These are phyloP conservation scores for Pyrus bretschneideri DNA, from an alignment of 306 rosid genomes.

Conservation along the genomic window DNA sequence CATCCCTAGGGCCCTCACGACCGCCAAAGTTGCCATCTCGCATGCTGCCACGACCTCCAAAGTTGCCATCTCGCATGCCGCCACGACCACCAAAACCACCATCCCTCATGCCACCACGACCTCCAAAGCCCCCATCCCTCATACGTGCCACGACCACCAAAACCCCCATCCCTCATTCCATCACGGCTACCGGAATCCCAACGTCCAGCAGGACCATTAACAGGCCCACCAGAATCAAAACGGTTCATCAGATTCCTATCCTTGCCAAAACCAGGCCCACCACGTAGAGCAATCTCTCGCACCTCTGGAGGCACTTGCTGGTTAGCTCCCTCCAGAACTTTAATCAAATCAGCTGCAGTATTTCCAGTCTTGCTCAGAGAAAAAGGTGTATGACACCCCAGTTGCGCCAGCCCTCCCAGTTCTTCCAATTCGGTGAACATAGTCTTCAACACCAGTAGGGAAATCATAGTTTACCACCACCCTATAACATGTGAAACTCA, in stretches of 20 bases:
- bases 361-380: slow-evolving; percentile 97
- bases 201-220: slow-evolving; percentile 35
- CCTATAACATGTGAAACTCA: slow-evolving; percentile 33
- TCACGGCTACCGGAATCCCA: slow-evolving; percentile 48
- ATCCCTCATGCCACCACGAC: slow-evolving; percentile 52
- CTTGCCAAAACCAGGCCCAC: slow-evolving; percentile 71
- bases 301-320: slow-evolving; percentile 88
- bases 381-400: slow-evolving; percentile 82
- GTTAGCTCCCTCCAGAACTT: slow-evolving; percentile 97
- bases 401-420: slow-evolving; percentile 99
- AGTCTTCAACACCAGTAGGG: slow-evolving; percentile 92
- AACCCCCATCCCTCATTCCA: slow-evolving; percentile 54
- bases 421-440: slow-evolving; percentile 95
- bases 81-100: slow-evolving; percentile 58
- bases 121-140: slow-evolving; percentile 42
- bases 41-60: slow-evolving; percentile 56
- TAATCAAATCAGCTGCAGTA: slow-evolving; percentile 82
- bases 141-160: slow-evolving; percentile 41
- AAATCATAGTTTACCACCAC: slow-evolving; percentile 97
- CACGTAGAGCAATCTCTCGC: slow-evolving; percentile 74
- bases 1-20: slow-evolving; percentile 27
- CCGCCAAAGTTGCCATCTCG: slow-evolving; percentile 44
- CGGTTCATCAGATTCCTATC: slow-evolving; percentile 61
- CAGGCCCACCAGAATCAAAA: slow-evolving; percentile 34
- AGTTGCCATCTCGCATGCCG: slow-evolving; percentile 45